Evolutionary conservation across 2,329 filamentous ascomycete species (phyloP).

Genomic region (Neofusicoccum ribis): DNA sequence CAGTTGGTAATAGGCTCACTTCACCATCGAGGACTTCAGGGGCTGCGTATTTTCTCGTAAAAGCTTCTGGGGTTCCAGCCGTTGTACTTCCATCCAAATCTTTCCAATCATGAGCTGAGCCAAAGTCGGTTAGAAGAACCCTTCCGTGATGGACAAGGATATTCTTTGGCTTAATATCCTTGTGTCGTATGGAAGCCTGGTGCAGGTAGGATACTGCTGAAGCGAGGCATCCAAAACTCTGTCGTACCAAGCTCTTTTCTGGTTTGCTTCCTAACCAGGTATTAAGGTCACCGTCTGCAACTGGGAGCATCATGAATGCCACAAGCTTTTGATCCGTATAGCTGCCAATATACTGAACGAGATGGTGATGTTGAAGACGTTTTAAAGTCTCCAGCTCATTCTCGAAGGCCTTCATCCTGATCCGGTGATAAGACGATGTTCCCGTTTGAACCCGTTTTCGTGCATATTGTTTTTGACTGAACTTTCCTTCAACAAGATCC

Average conservation of each 20-base stretch:
- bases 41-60: not conserved
- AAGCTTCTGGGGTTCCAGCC: not conserved
- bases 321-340: constrained; percentile 11
- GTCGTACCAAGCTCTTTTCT: constrained; percentile 19
- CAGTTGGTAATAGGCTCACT: not conserved
- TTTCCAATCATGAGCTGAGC: constrained; percentile 25
- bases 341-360: constrained; percentile 26
- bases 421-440: not conserved
- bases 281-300: constrained; percentile 21
- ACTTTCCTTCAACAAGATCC: not conserved
- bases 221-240: constrained; percentile 33
- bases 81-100: constrained; percentile 22
- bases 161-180: constrained; percentile 35
- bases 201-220: constrained; percentile 31
- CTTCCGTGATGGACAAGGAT: constrained; percentile 28
- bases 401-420: not conserved
- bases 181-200: constrained; percentile 28
- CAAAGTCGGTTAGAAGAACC: constrained; percentile 32
- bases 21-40: not conserved
- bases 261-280: not conserved
- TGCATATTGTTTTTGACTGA: not conserved
- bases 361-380: constrained; percentile 24
- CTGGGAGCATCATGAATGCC: constrained; percentile 13
- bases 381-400: constrained; percentile 24
- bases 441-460: not conserved